Percentiles rank a stretch among this genome's conserved stretches.
Evolutionary conservation across 371 early-diverging fungal genomes (phyloP).

Genomic region (Mortierella sp.): DNA sequence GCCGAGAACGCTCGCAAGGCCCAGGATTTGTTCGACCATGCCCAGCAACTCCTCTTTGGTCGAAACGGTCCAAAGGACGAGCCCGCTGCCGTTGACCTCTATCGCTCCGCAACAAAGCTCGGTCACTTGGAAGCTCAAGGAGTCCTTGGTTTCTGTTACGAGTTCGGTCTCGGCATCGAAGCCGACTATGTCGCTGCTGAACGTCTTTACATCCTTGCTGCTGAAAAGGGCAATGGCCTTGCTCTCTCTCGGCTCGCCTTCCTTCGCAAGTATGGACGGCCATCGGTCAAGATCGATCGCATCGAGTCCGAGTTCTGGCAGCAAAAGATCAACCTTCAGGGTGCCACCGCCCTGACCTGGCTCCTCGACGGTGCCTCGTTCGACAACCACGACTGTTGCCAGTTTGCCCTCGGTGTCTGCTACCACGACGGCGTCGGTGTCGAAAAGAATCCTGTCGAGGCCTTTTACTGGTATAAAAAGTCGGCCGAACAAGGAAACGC

Average conservation of each 20-base stretch:
- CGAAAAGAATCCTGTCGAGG: conserved; percentile 68
- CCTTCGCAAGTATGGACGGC: conserved; percentile 81
- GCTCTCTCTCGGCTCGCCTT: conserved; percentile 75
- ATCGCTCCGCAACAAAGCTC: conserved; percentile 54
- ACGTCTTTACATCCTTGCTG: conserved; percentile 67
- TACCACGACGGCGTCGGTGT: conserved; percentile 88
- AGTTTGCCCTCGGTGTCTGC: conserved; percentile 78
- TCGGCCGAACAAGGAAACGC: conserved; percentile 82
- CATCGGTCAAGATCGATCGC: conserved; percentile 77
- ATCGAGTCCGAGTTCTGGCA: conserved; percentile 76
- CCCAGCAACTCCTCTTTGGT: conserved; percentile 69
- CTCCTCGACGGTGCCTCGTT: conserved; percentile 64
- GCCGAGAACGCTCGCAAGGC: conserved; percentile 27
- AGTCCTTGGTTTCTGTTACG: conserved; percentile 76
- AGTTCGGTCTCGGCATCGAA: conserved; percentile 78
- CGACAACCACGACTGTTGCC: conserved; percentile 56
- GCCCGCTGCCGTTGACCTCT: conserved; percentile 57
- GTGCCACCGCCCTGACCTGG: conserved; percentile 61
- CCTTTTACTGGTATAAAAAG: conserved; percentile 77
- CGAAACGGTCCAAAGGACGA: conserved; percentile 57
- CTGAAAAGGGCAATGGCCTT: conserved; percentile 64
- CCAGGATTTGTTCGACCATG: conserved; percentile 55
- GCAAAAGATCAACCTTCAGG: conserved; percentile 53
- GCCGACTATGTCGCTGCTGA: conserved; percentile 70
- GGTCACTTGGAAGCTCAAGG: conserved; percentile 62